Evolutionary conservation across 2,329 filamentous ascomycete species (phyloP), one percentile per base, ranked within the genome.

Genomic region (Claviceps arundinis): DNA sequence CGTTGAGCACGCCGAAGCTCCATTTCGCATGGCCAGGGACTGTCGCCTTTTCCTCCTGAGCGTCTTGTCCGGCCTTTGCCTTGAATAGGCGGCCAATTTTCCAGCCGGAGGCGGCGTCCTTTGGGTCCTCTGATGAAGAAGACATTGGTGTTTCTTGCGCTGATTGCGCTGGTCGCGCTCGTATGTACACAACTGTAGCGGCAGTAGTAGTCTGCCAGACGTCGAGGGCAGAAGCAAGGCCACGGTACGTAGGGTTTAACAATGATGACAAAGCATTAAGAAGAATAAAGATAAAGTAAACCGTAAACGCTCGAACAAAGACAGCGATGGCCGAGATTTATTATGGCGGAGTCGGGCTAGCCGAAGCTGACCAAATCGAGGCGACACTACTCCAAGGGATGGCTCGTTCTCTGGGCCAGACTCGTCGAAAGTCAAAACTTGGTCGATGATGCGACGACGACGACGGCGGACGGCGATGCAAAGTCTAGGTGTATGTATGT

Each of bases 1-100:
- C 54, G 50, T 56, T 56, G 8, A 56, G 34, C 13, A 56, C 52
- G 30, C 54, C 54, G 7, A 54, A 51, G 37, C 52, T 54, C 54
- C 54, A 54, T 46, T 52, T 56, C 22, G 54, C 50, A 22, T 51
- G 52, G 7, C 43, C 38, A 16, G 43, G 37, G 4, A 26, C 19
- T 16, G 50, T 37, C 41, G 47, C 9, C 30, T 51, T 49, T 37
- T 53, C 51, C 24, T 47, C 34, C 17, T 37, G 16, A 11, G 3
- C 9, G 22, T 50, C n/a, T 24, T 45, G 24, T 17, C 37, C 24
- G 13, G 43, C 30, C 16, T 30, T 44, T 8, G 37, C n/a, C 22
- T 44, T 37, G 34, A 54, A 52, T 1, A 54, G 38, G 5, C 50
- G 50, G 11, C n/a, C 34, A 4, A 52, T 16, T 19, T 24, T 47